Percentiles rank a stretch among this genome's conserved stretches.
Evolutionary conservation across 805 yeast species (phyloP).

Genomic region (Clavispora fructus): DNA sequence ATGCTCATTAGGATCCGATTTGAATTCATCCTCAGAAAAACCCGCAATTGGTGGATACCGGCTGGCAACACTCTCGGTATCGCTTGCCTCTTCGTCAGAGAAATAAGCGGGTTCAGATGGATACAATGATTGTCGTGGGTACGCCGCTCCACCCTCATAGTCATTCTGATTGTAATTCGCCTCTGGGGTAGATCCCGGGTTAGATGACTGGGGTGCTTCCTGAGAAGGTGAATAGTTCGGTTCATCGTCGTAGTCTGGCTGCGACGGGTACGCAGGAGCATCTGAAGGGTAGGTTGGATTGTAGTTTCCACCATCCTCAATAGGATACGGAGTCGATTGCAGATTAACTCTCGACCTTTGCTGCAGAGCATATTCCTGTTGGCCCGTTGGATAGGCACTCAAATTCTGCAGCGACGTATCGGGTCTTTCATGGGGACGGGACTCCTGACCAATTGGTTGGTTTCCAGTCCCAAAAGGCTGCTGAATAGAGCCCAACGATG

Average conservation of each 20-base stretch:
- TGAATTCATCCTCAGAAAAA: conserved; percentile 1
- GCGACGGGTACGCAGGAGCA: neutral
- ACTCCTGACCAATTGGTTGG: neutral
- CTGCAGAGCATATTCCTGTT: neutral
- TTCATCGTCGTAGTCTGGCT: conserved; percentile 1
- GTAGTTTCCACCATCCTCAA: neutral
- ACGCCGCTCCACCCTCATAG: neutral
- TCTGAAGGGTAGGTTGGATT: conserved; percentile 1
- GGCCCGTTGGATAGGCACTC: neutral
- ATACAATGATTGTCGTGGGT: neutral
- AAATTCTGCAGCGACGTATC: neutral
- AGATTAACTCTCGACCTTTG: neutral
- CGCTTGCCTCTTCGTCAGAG: conserved; percentile 11
- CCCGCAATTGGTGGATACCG: conserved; percentile 14
- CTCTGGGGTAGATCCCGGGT: neutral
- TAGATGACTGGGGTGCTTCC: neutral
- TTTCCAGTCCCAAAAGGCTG: neutral
- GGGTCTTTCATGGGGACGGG: too few species aligned
- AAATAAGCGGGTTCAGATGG: conserved; percentile 14
- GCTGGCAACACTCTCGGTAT: conserved; percentile 15
- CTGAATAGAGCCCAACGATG: neutral
- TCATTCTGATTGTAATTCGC: neutral
- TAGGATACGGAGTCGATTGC: neutral
- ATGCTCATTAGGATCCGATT: neutral
- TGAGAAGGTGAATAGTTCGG: neutral